These are phyloP conservation scores for Lipomyces mesembrius DNA, from an alignment of 805 yeast species.

Conservation along the genomic window DNA sequence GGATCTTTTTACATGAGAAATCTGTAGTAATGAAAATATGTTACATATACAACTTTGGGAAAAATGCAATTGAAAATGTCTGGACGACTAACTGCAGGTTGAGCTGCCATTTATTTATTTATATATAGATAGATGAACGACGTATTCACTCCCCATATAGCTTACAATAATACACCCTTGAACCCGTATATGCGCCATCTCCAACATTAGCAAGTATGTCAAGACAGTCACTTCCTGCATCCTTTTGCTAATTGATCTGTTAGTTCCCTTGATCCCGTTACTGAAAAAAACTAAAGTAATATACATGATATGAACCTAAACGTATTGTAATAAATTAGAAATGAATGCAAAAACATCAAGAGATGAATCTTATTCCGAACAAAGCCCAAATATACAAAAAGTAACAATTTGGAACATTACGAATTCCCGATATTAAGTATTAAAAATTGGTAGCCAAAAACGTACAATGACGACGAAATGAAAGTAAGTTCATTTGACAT, in stretches of 20 bases:
- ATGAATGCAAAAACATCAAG: background rate
- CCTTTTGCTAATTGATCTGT: background rate
- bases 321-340: background rate
- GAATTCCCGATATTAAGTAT: background rate
- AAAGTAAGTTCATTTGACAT: constrained; percentile 52
- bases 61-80: background rate
- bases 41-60: background rate
- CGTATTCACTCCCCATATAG: background rate
- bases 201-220: background rate
- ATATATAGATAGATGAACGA: background rate
- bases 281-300: background rate
- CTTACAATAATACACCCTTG: background rate
- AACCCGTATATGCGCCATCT: background rate
- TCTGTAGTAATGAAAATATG: background rate
- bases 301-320: background rate
- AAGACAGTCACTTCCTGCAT: background rate
- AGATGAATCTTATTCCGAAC: constrained; percentile 1
- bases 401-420: background rate
- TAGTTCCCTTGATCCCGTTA: background rate
- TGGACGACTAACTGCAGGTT: background rate
- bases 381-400: background rate
- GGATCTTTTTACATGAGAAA: too few species aligned
- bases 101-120: constrained; percentile 1
- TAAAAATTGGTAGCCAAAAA: background rate
- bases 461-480: background rate